Percentiles rank a stretch among this genome's conserved stretches.
These are phyloP conservation scores for Crassisporium funariophilum DNA, from an alignment of 768 basidiomycete species.

Conservation along the genomic window DNA sequence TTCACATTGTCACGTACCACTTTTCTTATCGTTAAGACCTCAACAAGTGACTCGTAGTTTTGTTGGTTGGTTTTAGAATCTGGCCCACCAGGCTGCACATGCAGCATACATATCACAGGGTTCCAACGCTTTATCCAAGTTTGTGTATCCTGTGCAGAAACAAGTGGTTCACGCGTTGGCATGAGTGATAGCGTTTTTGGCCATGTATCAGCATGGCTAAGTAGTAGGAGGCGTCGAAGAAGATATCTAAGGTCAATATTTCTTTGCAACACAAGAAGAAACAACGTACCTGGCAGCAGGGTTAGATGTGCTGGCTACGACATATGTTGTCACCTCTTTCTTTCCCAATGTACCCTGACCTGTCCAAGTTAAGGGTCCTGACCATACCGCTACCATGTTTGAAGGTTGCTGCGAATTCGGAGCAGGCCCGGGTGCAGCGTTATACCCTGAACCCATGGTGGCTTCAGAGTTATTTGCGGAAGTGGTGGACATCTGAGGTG, in stretches of 20 bases:
- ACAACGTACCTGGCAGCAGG: slow-evolving; percentile 34
- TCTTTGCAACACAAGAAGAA: neutral
- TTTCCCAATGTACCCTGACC: slow-evolving; percentile 37
- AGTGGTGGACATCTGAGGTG: neutral
- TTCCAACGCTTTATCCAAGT: slow-evolving; percentile 49
- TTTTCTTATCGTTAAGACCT: slow-evolving; percentile 43
- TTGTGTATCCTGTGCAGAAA: slow-evolving; percentile 41
- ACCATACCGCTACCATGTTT: slow-evolving; percentile 40
- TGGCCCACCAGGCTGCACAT: slow-evolving; percentile 26
- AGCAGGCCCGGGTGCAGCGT: neutral
- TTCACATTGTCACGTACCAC: slow-evolving; percentile 39
- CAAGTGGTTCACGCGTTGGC: slow-evolving; percentile 42
- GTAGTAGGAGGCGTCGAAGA: neutral
- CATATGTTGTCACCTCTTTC: slow-evolving; percentile 47
- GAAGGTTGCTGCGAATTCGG: neutral
- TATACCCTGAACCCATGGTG: neutral
- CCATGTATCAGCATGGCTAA: slow-evolving; percentile 57
- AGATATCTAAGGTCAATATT: neutral
- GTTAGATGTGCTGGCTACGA: slow-evolving; percentile 32
- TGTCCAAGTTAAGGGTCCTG: slow-evolving; percentile 48
- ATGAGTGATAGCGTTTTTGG: slow-evolving; percentile 45
- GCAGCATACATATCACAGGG: slow-evolving; percentile 45
- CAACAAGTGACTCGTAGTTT: slow-evolving; percentile 42
- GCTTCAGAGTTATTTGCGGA: neutral
- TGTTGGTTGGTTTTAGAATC: slow-evolving; percentile 44